Conservation (phyloP, 108 stramenopile species). For the Skeletonema menzelii region DNA sequence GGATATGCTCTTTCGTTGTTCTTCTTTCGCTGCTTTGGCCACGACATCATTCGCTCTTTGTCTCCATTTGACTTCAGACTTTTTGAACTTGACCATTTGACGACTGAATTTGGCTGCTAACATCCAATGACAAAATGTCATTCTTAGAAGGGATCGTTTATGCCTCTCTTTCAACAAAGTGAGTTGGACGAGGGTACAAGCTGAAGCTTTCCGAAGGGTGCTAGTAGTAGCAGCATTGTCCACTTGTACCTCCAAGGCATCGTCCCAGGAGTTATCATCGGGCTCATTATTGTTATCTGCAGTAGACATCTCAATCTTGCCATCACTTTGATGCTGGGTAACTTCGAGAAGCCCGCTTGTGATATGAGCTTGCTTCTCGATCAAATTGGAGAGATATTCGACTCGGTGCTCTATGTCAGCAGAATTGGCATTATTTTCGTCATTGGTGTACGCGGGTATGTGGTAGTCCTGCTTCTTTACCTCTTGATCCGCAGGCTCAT, state of each 20-base stretch:
- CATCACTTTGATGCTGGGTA: background rate
- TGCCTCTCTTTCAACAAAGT: background rate
- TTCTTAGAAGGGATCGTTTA: background rate
- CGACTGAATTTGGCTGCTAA: background rate
- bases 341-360: background rate
- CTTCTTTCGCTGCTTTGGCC: conserved; percentile 5
- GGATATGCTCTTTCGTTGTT: background rate
- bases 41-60: conserved; percentile 22
- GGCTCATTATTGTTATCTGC: background rate
- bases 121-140: conserved; percentile 35
- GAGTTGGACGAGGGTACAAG: background rate
- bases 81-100: background rate
- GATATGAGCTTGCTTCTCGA: background rate
- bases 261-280: background rate
- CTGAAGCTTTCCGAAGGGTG: background rate
- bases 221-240: background rate
- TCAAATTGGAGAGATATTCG: background rate
- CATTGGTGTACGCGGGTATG: background rate
- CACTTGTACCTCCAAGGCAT: background rate
- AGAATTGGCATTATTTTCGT: background rate
- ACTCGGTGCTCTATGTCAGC: background rate
- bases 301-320: background rate
- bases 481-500: background rate
- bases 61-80: conserved; percentile 23
- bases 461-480: background rate